Evolutionary conservation across 2,329 filamentous ascomycete species (phyloP), one percentile per base, ranked within the genome.

Genomic region (Plectosphaerella plurivora): DNA sequence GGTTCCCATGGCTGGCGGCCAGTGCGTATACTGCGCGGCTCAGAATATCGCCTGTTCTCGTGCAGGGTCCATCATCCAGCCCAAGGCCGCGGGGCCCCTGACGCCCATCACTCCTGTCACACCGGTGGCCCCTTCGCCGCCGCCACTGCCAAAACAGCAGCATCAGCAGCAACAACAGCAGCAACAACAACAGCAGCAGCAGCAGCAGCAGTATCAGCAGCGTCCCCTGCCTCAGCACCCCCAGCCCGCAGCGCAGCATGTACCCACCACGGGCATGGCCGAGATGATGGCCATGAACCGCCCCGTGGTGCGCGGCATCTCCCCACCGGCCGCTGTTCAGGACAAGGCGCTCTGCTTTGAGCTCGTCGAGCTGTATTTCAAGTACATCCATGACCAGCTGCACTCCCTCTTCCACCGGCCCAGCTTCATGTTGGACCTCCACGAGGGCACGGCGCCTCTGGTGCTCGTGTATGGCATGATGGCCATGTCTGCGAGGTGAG

Each of bases 341-440:
- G 51, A 57, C 45, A 57, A 57, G 50, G 49, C 55, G 2, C 45
- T 57, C 4, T 57, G 55, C 33, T 56, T 54, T 41, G 60, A 64
- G 51, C 53, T 64, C 20, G 61, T 67, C 5, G 64, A 69, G 41
- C 55, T 66, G 5, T 69, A 71, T 47, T 61, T 69, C 46, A 56
- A 59, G 37, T 63, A 62, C 45, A 67, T 69, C 20, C 66, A 68
- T 49, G 65, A 67, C 36, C 60, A 65, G 51, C 64, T 65, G 11
- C 66, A 68, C 54, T 63, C 63, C 8, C 55, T 69, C 36, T 68
- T 67, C 54, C 66, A 69, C 53, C 56, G 59, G 25, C 62, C 61
- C 4, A 61, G 60, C 52, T 59, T 59, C 49, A 55, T 58, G 51
- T 51, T 58, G 11, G 59, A 63, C 45, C 51, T 64, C 5, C 49